Evolutionary conservation across 345 rosid species (phyloP).

Genomic region (Populus ilicifolia): DNA sequence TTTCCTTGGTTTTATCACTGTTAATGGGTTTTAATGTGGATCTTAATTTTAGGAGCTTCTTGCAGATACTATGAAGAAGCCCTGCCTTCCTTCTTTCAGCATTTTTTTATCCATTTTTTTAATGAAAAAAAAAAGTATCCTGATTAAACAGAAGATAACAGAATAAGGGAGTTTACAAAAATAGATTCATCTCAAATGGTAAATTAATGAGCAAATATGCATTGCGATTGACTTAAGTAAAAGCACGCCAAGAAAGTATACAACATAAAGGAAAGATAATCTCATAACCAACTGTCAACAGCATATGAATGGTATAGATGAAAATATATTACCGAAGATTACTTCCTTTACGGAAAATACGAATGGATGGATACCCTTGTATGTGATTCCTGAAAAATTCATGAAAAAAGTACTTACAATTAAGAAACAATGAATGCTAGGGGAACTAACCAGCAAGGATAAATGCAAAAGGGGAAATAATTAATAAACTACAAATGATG

Average conservation of each 20-base stretch:
- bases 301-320: slow-evolving; percentile 8
- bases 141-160: not conserved
- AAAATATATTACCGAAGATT: slow-evolving; percentile 57
- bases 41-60: not conserved
- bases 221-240: not conserved
- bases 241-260: not conserved
- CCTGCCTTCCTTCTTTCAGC: not conserved
- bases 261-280: not conserved
- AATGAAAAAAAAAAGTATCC: not conserved
- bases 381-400: slow-evolving; percentile 68
- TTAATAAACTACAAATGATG: not conserved
- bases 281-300: not conserved
- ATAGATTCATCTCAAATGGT: not conserved
- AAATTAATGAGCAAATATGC: not conserved
- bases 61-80: not conserved
- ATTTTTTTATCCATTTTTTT: not conserved
- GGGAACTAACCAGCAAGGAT: not conserved
- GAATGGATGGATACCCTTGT: slow-evolving; percentile 97
- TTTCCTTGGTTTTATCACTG: not conserved
- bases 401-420: slow-evolving; percentile 2
- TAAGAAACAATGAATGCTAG: not conserved
- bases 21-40: not conserved
- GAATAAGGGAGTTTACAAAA: not conserved
- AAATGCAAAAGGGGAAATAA: not conserved
- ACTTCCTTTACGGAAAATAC: slow-evolving; percentile 96